Percentiles rank a stretch among this genome's conserved stretches.
Conservation (phyloP, 2,329 filamentous ascomycete species). For the Fusarium haematococcum region DNA sequence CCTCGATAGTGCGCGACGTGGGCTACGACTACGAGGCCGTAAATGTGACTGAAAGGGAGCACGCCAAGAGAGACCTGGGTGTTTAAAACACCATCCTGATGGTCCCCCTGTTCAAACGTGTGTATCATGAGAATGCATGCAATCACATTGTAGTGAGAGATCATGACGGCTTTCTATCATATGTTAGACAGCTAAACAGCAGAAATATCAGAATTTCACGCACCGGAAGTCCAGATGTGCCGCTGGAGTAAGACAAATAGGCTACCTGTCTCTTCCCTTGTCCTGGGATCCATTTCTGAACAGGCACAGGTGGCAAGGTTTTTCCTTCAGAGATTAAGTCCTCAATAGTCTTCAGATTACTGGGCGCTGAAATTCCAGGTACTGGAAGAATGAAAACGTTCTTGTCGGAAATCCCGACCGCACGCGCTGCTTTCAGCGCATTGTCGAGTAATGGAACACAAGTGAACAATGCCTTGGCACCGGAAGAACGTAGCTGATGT, state of each 20-base stretch:
- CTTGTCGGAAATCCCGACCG: conserved; percentile 70
- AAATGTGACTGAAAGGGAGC: conserved; percentile 85
- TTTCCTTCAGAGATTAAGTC: conserved; percentile 73
- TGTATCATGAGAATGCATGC: conserved; percentile 76
- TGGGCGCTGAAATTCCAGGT: conserved; percentile 53
- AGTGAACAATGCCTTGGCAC: conserved; percentile 79
- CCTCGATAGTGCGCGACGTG: conserved; percentile 76
- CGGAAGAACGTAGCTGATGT: conserved; percentile 77
- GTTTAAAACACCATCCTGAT: conserved; percentile 50
- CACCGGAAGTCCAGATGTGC: conserved; percentile 82
- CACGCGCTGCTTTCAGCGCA: conserved; percentile 72
- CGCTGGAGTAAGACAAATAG: conserved; percentile 84
- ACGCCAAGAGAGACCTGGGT: conserved; percentile 70
- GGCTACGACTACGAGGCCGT: conserved; percentile 77
- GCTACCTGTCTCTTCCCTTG: conserved; percentile 76
- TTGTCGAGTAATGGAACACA: conserved; percentile 73
- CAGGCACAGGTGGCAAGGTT: conserved; percentile 62
- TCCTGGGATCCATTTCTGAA: conserved; percentile 69
- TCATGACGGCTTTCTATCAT: conserved; percentile 82
- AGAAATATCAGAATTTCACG: rapidly evolving
- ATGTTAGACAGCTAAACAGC: neutral
- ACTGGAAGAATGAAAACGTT: conserved; percentile 78
- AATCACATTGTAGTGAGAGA: conserved; percentile 83
- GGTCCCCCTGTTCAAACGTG: conserved; percentile 54
- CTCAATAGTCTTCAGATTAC: conserved; percentile 71